Conservation (phyloP, 352 stramenopile species). For the Elongisporangium anandrum region DNA sequence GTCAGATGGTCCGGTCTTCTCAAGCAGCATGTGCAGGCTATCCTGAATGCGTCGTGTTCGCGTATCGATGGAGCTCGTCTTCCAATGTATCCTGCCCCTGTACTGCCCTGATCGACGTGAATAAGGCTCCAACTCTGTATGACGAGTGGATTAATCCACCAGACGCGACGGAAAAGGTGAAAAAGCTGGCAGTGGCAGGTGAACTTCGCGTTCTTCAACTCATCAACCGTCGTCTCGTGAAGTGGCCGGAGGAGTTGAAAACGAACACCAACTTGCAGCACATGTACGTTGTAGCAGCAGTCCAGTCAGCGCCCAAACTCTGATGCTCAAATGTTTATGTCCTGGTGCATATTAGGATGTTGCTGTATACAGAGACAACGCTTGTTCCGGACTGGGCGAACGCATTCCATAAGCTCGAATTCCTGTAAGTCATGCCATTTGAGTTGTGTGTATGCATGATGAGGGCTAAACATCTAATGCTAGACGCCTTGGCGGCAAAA, state of each 20-base stretch:
- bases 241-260: constrained; percentile 21
- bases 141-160: constrained; percentile 24
- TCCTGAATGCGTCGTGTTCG: constrained; percentile 21
- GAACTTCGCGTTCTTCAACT: constrained; percentile 26
- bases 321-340: too few relatives aligned
- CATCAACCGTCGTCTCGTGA: constrained; percentile 21
- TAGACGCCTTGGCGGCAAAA: constrained; percentile 43
- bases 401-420: constrained; percentile 28
- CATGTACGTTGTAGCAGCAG: constrained; percentile 20
- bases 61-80: constrained; percentile 11
- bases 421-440: constrained; percentile 21
- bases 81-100: constrained; percentile 19
- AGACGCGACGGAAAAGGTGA: constrained; percentile 19
- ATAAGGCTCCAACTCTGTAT: constrained; percentile 25
- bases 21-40: constrained; percentile 8
- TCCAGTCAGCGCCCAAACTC: neutral
- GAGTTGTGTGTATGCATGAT: neutral
- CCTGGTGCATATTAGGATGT: constrained; percentile 5
- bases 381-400: constrained; percentile 24
- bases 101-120: constrained; percentile 21
- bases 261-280: constrained; percentile 24
- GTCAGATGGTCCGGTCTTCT: constrained; percentile 11
- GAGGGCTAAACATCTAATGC: neutral
- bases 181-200: constrained; percentile 14
- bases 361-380: constrained; percentile 25